Conservation (phyloP, 169 alveolate species). For the Amoebophrya sp. region DNA sequence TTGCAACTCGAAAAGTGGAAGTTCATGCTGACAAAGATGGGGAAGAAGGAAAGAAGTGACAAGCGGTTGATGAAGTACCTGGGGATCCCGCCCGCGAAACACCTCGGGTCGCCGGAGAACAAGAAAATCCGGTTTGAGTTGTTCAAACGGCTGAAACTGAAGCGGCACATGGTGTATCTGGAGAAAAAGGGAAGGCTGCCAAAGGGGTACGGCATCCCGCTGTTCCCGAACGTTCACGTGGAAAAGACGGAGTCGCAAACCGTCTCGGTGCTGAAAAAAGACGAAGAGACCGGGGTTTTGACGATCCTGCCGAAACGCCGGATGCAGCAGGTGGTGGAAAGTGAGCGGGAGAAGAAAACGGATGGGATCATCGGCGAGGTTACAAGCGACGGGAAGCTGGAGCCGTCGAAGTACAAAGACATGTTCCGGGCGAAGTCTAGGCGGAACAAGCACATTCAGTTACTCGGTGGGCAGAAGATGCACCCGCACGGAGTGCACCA, state of each 20-base stretch:
- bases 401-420: neutral
- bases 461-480: neutral
- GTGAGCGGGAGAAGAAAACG: too few relatives aligned
- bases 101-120: neutral
- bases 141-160: neutral
- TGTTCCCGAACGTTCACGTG: neutral
- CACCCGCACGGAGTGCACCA: neutral
- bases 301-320: neutral
- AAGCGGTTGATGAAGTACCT: neutral
- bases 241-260: neutral
- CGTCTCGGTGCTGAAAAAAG: neutral
- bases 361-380: neutral
- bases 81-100: neutral
- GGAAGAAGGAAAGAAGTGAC: neutral
- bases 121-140: neutral
- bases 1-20: neutral
- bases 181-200: neutral
- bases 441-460: neutral
- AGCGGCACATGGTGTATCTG: neutral
- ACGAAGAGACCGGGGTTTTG: neutral
- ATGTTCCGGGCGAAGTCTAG: neutral
- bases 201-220: slow-evolving; percentile 17
- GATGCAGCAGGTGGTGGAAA: neutral
- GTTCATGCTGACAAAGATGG: neutral
- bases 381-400: neutral